These are phyloP conservation scores for Aspergillus arachidicola DNA, from an alignment of 2,329 filamentous ascomycete genomes.

Conservation along the genomic window DNA sequence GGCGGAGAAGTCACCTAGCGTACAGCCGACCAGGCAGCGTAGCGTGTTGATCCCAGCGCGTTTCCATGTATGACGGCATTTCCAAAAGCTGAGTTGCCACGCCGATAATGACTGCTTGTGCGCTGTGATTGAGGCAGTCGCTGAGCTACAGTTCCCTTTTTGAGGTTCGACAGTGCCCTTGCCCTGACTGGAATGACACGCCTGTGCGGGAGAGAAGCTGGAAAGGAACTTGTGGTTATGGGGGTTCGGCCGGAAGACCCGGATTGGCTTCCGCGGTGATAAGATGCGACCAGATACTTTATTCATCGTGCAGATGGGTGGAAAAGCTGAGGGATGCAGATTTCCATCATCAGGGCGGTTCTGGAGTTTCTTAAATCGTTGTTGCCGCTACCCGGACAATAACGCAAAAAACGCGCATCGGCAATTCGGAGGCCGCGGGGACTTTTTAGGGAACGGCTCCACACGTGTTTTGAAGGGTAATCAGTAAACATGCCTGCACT, in stretches of 20 bases:
- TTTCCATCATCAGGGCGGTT: neutral
- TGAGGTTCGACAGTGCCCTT: neutral
- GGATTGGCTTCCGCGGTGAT: neutral
- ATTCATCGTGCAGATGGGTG: neutral
- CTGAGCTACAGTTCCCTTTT: neutral
- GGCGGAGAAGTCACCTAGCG: slow-evolving; percentile 58
- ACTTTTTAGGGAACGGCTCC: neutral
- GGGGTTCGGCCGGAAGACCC: neutral
- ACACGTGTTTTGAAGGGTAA: neutral
- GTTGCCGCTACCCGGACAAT: neutral
- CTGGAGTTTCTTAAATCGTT: neutral
- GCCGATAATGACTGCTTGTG: neutral
- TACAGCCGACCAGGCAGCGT: slow-evolving; percentile 59
- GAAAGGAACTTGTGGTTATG: neutral
- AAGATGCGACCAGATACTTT: neutral
- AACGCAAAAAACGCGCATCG: neutral
- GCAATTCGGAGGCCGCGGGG: neutral
- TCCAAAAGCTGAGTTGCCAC: slow-evolving; percentile 36
- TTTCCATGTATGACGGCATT: slow-evolving; percentile 46
- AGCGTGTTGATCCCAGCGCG: slow-evolving; percentile 58
- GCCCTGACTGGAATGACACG: neutral
- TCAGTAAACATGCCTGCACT: neutral
- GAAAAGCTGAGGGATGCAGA: neutral
- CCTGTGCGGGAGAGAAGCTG: neutral
- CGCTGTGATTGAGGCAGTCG: neutral